Base-by-base conservation (phyloP, 1,284 basidiomycete genomes). In the Mrakiaceae sp. region DNA sequence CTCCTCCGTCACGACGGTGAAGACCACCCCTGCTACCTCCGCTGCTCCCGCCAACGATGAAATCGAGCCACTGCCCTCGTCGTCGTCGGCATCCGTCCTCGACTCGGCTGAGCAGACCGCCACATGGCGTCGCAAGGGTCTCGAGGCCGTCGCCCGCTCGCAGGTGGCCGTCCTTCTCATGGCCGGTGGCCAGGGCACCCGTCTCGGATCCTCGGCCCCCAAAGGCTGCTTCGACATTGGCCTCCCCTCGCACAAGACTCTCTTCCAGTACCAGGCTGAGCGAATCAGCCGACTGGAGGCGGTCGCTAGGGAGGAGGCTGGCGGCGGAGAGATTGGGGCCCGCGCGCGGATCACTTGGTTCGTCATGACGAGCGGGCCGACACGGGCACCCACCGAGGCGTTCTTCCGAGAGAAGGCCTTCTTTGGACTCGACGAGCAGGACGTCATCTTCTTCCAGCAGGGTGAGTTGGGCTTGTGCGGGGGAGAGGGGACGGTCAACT, bases 141-240 rank as follows among this genome's bases (percentile, higher is more conserved):
- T 98, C 58, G 76, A 84, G 56, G 93, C 95, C 62, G 84, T 97
- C 70, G 83, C 86, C 10, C 77, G 83, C 46, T 87, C 90, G 69
- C 79, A 91, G 70, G 92, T 98, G 53, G 96, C 86, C 46, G 93
- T 98, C 10, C 81, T 99, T 44, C 82, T 99, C 71, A 89, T 99
- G 87, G 96, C 96, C 2, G 96, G 96, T 60, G 96, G 96, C 3
- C 96, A 99, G 78, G 96, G 96, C 39, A 96, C 94, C 14, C 83
- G 96, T 63, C 80, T 99, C 58, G 96, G 96, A 50, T 94, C 90
- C 71, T 83, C 82, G 49, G 87, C 87, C 39, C 96, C 96, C 42
- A 99, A 99, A 75, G 96, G 96, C 9, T 97, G 94, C 80, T 98
- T 97, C 79, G 90, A 98, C 75, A 97, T 98, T 70, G 87, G 87